Conservation (phyloP, 768 basidiomycete species). For the Boletus huronensis region DNA sequence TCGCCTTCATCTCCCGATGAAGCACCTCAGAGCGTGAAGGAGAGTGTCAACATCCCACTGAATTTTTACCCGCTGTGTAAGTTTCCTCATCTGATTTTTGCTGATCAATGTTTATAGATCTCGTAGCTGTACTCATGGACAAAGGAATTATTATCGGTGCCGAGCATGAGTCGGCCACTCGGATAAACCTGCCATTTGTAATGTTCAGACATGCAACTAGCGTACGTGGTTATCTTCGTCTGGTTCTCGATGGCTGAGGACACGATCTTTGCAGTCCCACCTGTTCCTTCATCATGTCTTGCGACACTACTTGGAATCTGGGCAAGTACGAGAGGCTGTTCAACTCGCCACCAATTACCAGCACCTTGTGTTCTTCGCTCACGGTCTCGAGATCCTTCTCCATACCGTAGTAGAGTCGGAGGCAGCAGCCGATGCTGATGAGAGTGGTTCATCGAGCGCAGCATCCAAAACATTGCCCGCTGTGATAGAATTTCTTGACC, state of each 20-base stretch:
- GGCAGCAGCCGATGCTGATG: slow-evolving; percentile 36
- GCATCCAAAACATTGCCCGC: slow-evolving; percentile 48
- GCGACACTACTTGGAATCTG: slow-evolving; percentile 69
- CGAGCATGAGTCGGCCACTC: slow-evolving; percentile 79
- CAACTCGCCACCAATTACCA: slow-evolving; percentile 84
- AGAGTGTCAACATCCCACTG: slow-evolving; percentile 88
- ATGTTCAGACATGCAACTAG: slow-evolving; percentile 91
- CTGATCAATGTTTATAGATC: not conserved
- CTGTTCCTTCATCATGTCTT: slow-evolving; percentile 92
- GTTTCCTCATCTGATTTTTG: slow-evolving; percentile 18
- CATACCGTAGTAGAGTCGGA: slow-evolving; percentile 93
- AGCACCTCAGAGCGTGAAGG: slow-evolving; percentile 60
- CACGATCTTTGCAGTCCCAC: slow-evolving; percentile 60
- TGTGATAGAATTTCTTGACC: slow-evolving; percentile 88
- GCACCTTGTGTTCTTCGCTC: slow-evolving; percentile 86
- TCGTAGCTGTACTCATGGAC: slow-evolving; percentile 92
- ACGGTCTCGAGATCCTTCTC: slow-evolving; percentile 90
- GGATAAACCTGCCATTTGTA: slow-evolving; percentile 77
- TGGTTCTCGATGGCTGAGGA: not conserved
- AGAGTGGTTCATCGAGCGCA: slow-evolving; percentile 16
- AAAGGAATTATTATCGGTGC: slow-evolving; percentile 98
- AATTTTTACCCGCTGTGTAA: slow-evolving; percentile 96
- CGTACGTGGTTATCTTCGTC: slow-evolving; percentile 43
- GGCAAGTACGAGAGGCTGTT: slow-evolving; percentile 71
- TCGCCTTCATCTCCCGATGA: slow-evolving; percentile 40